Base-by-base conservation (phyloP, 75 land plant species). In the Sequoia sempervirens region DNA sequence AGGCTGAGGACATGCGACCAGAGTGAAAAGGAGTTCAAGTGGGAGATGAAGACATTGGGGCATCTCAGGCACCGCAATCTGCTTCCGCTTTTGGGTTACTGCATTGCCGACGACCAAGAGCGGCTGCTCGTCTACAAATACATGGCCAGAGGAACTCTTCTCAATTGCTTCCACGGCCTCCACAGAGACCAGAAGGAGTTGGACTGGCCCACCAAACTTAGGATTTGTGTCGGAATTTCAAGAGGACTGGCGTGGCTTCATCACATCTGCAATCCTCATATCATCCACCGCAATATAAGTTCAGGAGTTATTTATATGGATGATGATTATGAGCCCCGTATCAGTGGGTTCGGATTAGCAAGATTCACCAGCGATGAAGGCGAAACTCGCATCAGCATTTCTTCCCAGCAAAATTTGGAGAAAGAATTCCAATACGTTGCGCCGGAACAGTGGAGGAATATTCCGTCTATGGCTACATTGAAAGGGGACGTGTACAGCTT, bases 401-500 rank as follows among this genome's bases (percentile, higher is more conserved):
- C 58, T 54, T 17, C 58, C 23, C 4, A 54, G 20, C 20, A 54
- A 3, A 17, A 4, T 54, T 0, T 54, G 20, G 58, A 3, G 4
- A 15, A 95, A 91, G 1, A 94, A 97, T 86, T 81, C 93, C 38
- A 92, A 93, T 84, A 96, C 95, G 5, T 92, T 93, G 82, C 97
- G 91, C 47, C 95, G 95, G 13, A 94, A 93, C 56, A 93, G 95
- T 56, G 97, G 98, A 15, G 96, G 93, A 54, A 18, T 54, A 54
- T 54, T 95, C 99, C 5, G 98, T 18, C 93, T 92, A 88, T 92
- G 6, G 96, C 99, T 37, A 97, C 98, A 70, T 89, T 93, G 37
- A 91, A 94, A 75, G 99, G 99, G 0, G 99, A 97, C 84, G 98
- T 97, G 1, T 97, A 92, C 85, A 94, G 96, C 81, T 97, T 97